Evolutionary conservation across 176 grass and related monocot genomes (phyloP), one percentile per base, ranked within the genome.

Genomic region (Tillandsia fasciculata): DNA sequence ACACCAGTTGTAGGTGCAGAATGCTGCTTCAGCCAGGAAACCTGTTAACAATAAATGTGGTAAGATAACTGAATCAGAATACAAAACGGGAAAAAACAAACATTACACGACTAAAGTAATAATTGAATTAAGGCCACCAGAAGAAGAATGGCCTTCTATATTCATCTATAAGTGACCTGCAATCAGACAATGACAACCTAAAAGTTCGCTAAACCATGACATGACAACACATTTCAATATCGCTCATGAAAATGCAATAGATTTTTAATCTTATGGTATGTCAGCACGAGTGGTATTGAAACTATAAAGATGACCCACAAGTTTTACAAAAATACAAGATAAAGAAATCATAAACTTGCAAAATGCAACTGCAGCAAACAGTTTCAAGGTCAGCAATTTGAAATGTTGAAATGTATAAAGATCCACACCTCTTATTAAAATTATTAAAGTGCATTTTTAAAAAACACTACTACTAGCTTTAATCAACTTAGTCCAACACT

Each of bases 11-110:
- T 88, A 74, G 94, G 94, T 72, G 94, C 94, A 79, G 94, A 90
- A 86, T 99, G 94, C 80, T 93, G 94, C 76, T 99, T 99, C 72
- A 90, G 74, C 94, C 94, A 99, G 74, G 89, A 93, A 64, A 87
- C 53, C 94, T 99, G 70, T 64, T 48, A 13, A 68, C 53, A 59
- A 82, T 51, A 50, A 20, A 2, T 49, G 53, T 66, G 53, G n/a
- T 72, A 28, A 80, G 70, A 3, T 51, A 29, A 63, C 3, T 61
- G 33, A 42, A 6, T 33, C 29, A 33, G 29, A 33, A 33, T 42
- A 42, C 4, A 42, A 42, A 42, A 52, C 63, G n/a, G 24, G 27
- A 8, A 0, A 81, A 71, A 63, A 52, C 51, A 71, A 74, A 9
- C 70, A 53, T 67, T 50, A 7, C 33, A 24, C 68, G 77, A 18